Evolutionary conservation across 2,329 filamentous ascomycete species (phyloP).

Genomic region (Curvularia hawaiiensis): DNA sequence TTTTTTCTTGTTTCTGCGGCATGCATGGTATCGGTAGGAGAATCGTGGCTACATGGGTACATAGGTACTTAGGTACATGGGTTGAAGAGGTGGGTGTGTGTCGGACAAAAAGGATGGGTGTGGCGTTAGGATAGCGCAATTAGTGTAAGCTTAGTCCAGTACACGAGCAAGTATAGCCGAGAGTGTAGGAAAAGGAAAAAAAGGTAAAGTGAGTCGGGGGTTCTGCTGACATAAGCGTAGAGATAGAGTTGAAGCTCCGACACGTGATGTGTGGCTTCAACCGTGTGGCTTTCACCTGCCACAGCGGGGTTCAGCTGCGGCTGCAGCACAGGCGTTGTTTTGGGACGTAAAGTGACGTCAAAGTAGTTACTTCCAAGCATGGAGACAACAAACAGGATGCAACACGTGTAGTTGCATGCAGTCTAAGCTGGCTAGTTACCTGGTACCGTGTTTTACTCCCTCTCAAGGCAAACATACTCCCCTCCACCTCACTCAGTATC

Average conservation of each 20-base stretch:
- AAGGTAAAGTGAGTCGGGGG: background rate
- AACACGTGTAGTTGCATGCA: constrained; percentile 3
- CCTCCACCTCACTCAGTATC: background rate
- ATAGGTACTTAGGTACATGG: background rate
- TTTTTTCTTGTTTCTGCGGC: background rate
- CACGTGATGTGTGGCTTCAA: constrained; percentile 6
- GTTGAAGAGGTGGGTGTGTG: background rate
- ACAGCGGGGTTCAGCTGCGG: constrained; percentile 4
- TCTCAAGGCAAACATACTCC: background rate
- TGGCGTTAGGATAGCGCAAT: background rate
- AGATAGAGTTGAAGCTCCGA: background rate
- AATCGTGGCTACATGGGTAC: background rate
- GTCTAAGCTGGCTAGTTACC: background rate
- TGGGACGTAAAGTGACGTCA: constrained; percentile 6
- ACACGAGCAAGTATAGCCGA: background rate
- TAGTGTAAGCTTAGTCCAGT: background rate
- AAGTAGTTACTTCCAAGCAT: background rate
- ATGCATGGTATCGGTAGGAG: background rate
- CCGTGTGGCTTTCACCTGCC: constrained; percentile 8
- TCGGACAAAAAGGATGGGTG: background rate
- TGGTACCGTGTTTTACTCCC: background rate
- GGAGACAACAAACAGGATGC: constrained; percentile 4
- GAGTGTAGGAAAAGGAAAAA: background rate
- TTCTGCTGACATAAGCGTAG: background rate
- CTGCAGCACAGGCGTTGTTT: constrained; percentile 3